Evolutionary conservation across 2,329 filamentous ascomycete genomes (phyloP), one percentile per base, ranked within the genome.

Genomic region (Colletotrichum kahawae): DNA sequence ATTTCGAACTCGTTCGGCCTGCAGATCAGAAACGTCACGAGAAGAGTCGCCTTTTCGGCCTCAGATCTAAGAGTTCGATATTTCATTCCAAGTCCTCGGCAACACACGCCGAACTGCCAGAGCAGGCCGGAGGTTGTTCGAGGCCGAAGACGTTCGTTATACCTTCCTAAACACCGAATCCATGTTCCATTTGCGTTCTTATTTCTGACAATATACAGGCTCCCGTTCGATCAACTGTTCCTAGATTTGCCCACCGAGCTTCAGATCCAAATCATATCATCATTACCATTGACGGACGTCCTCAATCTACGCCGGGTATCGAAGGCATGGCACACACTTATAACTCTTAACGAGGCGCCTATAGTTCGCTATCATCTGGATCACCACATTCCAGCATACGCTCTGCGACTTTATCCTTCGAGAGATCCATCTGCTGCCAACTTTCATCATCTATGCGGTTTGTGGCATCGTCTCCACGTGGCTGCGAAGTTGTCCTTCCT

Each of bases 381-480:
- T 64, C 85, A 91, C 75, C 88, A 90, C 76, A 87, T 93, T 6
- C 92, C 92, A 10, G 86, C 86, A 34, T 93, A 93, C 78, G 90
- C 91, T 29, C 86, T 88, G 59, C 87, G 90, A 38, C 84, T 93
- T 16, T 93, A 92, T 76, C 91, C 91, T 3, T 78, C 87, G 3
- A 85, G 86, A n/a, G 85, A 89, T 51, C 81, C 85, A 6, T 79
- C 84, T 21, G 82, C 87, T 21, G 83, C 91, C 67, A 92, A 87
- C 75, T 87, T 93, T 38, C 90, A 92, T 78, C 89, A 93, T 76
- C 82, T 93, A 0, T 93, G 91, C 78, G 89, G 91, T 24, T 84
- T 93, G 78, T 93, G 92, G 92, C 91, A 93, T 80, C 88, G 92
- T 21, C 82, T 93, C 2, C 91, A 93, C 78, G 91, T 93, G 31